These are phyloP conservation scores for Penicillium bialowiezense DNA, from an alignment of 495 filamentous ascomycete species.

Conservation along the genomic window DNA sequence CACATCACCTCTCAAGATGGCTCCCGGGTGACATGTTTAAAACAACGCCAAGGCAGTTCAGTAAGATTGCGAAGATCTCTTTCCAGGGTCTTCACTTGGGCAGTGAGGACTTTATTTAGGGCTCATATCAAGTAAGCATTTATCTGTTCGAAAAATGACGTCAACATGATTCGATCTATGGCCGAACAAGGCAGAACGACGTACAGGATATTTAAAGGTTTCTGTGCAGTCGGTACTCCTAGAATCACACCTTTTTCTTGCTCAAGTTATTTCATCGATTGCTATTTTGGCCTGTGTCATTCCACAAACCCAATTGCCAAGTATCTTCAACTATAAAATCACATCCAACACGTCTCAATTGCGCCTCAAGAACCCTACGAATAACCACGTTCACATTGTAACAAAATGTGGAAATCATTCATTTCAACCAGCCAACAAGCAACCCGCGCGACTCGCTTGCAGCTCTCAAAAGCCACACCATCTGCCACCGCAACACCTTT, in stretches of 20 bases:
- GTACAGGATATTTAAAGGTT: not conserved
- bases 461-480: not conserved
- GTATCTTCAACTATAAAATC: not conserved
- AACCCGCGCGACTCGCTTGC: conserved; percentile 1
- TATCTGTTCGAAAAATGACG: conserved; percentile 27
- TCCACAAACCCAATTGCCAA: not conserved
- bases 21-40: too few species aligned
- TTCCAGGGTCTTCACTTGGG: too few species aligned
- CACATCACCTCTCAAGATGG: too few species aligned
- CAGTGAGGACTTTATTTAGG: too few species aligned
- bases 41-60: too few species aligned
- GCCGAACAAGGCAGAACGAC: conserved; percentile 13
- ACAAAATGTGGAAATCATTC: conserved; percentile 28
- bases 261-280: too few species aligned
- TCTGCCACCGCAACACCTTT: conserved; percentile 7
- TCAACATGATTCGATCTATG: conserved; percentile 29
- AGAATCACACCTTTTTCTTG: too few species aligned
- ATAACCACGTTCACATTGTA: not conserved
- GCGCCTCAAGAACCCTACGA: not conserved
- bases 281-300: not conserved
- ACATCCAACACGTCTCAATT: not conserved
- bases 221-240: too few species aligned
- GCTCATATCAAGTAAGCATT: conserved; percentile 15
- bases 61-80: too few species aligned
- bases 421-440: conserved; percentile 21